phyloP scores from a whole-genome alignment of 352 stramenopile genomes.

The Globisporangium okanoganense region DNA sequence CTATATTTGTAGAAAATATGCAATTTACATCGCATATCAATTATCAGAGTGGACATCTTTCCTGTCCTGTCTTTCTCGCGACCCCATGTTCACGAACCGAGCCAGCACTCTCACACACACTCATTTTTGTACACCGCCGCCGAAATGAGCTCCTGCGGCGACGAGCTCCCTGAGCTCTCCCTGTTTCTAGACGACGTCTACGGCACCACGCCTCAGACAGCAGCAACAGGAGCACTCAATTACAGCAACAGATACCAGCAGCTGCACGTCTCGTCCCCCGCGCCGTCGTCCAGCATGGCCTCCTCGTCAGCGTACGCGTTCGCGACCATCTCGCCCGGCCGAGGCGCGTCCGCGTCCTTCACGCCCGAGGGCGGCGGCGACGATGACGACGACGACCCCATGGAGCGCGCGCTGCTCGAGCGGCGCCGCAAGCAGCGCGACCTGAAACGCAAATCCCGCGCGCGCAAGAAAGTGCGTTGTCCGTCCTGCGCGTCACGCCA shows the following conservation, averaged over 20 bases:
- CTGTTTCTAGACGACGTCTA: neutral
- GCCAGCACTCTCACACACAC: neutral
- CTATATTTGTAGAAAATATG: neutral
- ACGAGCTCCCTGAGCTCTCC: neutral
- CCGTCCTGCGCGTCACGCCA: neutral
- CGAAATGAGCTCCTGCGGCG: neutral
- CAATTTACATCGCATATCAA: no score
- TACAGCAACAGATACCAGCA: neutral
- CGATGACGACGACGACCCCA: neutral
- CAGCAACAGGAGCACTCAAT: neutral
- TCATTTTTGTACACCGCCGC: neutral
- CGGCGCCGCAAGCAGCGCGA: slow-evolving; percentile 18
- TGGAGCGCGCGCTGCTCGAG: slow-evolving; percentile 10
- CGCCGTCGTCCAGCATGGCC: neutral
- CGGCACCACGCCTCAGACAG: neutral
- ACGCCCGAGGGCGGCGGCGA: neutral
- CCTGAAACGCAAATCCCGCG: slow-evolving; percentile 17
- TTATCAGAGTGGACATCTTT: no score
- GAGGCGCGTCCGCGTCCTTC: neutral
- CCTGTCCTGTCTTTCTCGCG: slow-evolving; percentile 1
- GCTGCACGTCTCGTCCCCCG: neutral
- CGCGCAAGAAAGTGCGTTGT: slow-evolving; percentile 14
- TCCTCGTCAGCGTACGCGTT: slow-evolving; percentile 8
- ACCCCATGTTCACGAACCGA: neutral
- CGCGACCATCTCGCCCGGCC: slow-evolving; percentile 11